Evolutionary conservation across 495 filamentous ascomycete species (phyloP).

Genomic region (Aspergillus sparsus): DNA sequence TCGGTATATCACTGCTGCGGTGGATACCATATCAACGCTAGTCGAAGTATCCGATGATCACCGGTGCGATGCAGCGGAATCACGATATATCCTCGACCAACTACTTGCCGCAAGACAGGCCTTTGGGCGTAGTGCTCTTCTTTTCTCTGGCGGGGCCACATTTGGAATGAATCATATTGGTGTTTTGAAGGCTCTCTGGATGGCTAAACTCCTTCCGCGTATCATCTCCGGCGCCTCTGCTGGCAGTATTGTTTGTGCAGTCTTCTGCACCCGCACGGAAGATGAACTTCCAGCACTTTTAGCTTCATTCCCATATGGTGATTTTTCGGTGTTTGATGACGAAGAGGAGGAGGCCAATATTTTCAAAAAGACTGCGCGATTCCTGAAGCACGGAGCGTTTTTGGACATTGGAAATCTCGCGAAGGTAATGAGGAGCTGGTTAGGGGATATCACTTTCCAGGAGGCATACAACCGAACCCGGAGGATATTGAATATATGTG

Average conservation of each 20-base stretch:
- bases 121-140: conserved; percentile 83
- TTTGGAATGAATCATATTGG: conserved; percentile 97
- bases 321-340: conserved; percentile 81
- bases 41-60: conserved; percentile 63
- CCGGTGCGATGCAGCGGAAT: conserved; percentile 55
- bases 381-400: conserved; percentile 79
- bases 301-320: conserved; percentile 73
- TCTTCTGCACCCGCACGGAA: conserved; percentile 81
- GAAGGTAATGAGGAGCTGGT: conserved; percentile 72
- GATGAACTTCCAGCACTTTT: conserved; percentile 78
- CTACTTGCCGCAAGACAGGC: conserved; percentile 78
- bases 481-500: conserved; percentile 88
- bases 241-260: conserved; percentile 88
- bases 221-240: conserved; percentile 94
- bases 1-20: conserved; percentile 75
- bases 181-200: conserved; percentile 82
- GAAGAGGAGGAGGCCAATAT: conserved; percentile 68
- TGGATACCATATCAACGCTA: conserved; percentile 69
- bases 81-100: conserved; percentile 69
- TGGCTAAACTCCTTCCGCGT: conserved; percentile 74
- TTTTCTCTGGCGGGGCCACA: conserved; percentile 87
- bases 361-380: conserved; percentile 66
- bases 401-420: conserved; percentile 80
- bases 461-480: conserved; percentile 93
- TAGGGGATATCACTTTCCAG: conserved; percentile 91